Conservation (phyloP, 805 yeast species). For the Pichia membranifaciens region DNA sequence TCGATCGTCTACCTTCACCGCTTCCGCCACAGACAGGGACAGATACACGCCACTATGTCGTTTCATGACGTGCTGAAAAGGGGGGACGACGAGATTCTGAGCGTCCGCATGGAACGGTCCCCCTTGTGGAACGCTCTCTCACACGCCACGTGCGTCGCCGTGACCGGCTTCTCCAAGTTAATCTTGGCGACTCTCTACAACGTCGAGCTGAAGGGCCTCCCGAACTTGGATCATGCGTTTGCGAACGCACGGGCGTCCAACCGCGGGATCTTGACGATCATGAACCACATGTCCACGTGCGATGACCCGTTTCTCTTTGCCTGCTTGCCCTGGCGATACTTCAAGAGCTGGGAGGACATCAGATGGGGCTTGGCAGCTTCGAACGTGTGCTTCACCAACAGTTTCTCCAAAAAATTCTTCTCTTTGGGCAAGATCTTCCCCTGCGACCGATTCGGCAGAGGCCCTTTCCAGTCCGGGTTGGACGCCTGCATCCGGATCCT, state of each 20-base stretch:
- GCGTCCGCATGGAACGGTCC: conserved; percentile 46
- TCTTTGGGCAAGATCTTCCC: conserved; percentile 84
- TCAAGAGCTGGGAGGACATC: conserved; percentile 54
- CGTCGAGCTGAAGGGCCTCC: conserved; percentile 55
- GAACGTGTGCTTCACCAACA: conserved; percentile 73
- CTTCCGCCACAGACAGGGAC: no score
- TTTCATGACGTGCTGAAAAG: conserved; percentile 59
- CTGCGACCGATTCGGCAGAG: conserved; percentile 83
- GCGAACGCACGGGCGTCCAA: conserved; percentile 59
- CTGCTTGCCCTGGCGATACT: conserved; percentile 66
- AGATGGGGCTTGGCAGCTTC: conserved; percentile 96
- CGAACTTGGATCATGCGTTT: conserved; percentile 59
- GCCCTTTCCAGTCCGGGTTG: conserved; percentile 85
- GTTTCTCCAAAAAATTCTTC: conserved; percentile 53
- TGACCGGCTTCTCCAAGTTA: conserved; percentile 59
- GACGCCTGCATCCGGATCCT: conserved; percentile 81
- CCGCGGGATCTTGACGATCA: conserved; percentile 73
- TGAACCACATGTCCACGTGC: conserved; percentile 89
- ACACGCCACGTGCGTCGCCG: conserved; percentile 59
- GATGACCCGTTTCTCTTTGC: conserved; percentile 95
- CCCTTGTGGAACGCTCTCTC: conserved; percentile 63
- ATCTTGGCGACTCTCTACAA: conserved; percentile 57
- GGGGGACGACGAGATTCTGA: conserved; percentile 64
- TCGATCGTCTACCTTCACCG: no score
- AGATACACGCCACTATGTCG: conserved; percentile 43